These are phyloP conservation scores for Pichia sp. DNA, from an alignment of 1,139 yeast genomes.

Conservation along the genomic window DNA sequence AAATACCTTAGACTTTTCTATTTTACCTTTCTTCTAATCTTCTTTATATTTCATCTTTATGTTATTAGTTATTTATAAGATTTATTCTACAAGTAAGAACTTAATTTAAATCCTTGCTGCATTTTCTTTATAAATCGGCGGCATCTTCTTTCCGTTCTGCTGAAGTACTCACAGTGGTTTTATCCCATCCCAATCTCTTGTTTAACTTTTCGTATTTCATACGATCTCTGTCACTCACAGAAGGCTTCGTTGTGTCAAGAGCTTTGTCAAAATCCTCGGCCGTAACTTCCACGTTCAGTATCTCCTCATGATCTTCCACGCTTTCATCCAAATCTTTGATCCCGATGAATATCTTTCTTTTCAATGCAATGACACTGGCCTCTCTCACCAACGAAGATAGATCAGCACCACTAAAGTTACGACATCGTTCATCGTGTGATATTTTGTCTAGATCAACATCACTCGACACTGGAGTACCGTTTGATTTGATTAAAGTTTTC, in stretches of 20 bases:
- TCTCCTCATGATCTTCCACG: constrained; percentile 26
- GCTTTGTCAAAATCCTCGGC: constrained; percentile 68
- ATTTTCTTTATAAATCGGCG: constrained; percentile 5
- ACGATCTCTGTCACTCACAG: constrained; percentile 86
- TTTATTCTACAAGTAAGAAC: background rate
- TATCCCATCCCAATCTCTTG: constrained; percentile 34
- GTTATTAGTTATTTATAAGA: background rate
- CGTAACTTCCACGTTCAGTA: constrained; percentile 46
- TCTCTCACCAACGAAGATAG: constrained; percentile 86
- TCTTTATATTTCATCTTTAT: background rate
- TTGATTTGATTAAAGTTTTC: constrained; percentile 64
- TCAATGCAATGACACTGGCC: constrained; percentile 85
- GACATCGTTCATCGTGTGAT: constrained; percentile 73
- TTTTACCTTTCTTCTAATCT: background rate
- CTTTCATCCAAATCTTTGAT: constrained; percentile 34
- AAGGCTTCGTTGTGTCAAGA: constrained; percentile 72
- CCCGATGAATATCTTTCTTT: constrained; percentile 55
- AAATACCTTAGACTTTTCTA: background rate
- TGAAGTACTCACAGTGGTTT: constrained; percentile 20
- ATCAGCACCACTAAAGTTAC: constrained; percentile 95
- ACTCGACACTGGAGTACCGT: constrained; percentile 69
- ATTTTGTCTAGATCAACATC: constrained; percentile 58
- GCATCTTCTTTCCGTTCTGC: constrained; percentile 9
- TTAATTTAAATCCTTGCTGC: background rate
- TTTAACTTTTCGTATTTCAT: constrained; percentile 56